Evolutionary conservation across 352 stramenopile genomes (phyloP), one percentile per base, ranked within the genome.

Genomic region (Globisporangium apiculatum): DNA sequence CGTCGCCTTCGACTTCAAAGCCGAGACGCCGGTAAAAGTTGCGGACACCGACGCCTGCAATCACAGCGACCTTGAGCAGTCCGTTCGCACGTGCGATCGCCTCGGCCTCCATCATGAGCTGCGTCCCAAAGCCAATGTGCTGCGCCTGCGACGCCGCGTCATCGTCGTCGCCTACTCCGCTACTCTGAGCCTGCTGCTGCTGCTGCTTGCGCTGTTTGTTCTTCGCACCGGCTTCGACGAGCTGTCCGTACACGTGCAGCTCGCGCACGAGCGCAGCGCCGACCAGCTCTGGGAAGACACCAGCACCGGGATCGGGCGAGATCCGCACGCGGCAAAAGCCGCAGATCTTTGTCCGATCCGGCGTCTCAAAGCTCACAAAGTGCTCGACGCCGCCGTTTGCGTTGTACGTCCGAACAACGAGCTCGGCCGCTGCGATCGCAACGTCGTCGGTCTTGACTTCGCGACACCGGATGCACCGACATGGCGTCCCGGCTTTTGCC

Each of bases 321-420:
- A 98, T 64, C 37, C 91, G 87, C 46, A 98, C 70, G 2, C 90
- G 77, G 17, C 83, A 71, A 68, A 98, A 98, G 4, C 88, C 91
- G 58, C 92, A 97, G 57, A 98, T 96, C 57, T 91, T 96, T 38
- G 78, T 79, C 40, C 83, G 65, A 57, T 97, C 89, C 0, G 83
- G 79, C 15, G 89, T 91, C 70, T 98, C 91, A 46, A 96, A 98
- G 63, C 81, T 95, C 40, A 98, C 77, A 60, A 98, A 98, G 61
- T 94, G 95, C 66, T 98, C 91, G 40, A 82, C 67, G 4, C 86
- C 91, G 14, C 86, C 83, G 53, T 94, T 95, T 4, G 87, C 89
- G 18, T 82, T 66, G 69, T 98, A 98, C 57, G 80, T 69, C 38
- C 86, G 86, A 58, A 88, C 64, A 5, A 94, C 57, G 51, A 85